phyloP scores from a whole-genome alignment of 371 early-diverging fungal genomes.

The Choanephora cucurbitarum region DNA sequence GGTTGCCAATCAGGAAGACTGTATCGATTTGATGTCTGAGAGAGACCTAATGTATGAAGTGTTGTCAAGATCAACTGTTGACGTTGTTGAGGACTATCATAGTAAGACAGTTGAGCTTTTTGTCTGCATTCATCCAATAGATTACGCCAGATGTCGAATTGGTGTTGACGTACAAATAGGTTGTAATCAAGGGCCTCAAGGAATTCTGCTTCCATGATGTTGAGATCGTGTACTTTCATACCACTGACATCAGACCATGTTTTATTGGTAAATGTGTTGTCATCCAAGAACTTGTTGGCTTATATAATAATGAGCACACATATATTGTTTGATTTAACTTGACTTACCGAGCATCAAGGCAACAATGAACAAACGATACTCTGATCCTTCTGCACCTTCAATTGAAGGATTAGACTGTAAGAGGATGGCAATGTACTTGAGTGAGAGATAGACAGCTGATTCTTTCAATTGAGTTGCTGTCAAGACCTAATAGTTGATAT shows the following conservation, averaged over 20 bases:
- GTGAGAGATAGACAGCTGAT: conserved; percentile 56
- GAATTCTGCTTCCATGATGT: conserved; percentile 74
- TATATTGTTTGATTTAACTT: too few relatives aligned
- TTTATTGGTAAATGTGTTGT: conserved; percentile 72
- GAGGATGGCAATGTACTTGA: conserved; percentile 63
- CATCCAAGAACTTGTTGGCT: conserved; percentile 72
- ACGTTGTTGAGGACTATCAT: conserved; percentile 23
- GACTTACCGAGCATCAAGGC: conserved; percentile 69
- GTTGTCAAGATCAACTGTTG: conserved; percentile 26
- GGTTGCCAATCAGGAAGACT: conserved; percentile 4
- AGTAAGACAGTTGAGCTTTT: conserved; percentile 12
- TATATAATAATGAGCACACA: too few relatives aligned
- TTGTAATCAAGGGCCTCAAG: conserved; percentile 61
- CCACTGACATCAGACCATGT: conserved; percentile 73
- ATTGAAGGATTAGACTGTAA: conserved; percentile 59
- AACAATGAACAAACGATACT: conserved; percentile 78
- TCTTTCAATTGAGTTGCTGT: conserved; percentile 60
- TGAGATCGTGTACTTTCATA: conserved; percentile 62
- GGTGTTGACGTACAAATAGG: conserved; percentile 61
- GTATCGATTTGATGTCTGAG: conserved; percentile 2
- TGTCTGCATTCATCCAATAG: conserved; percentile 33
- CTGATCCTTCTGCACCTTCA: conserved; percentile 71
- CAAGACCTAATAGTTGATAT: conserved; percentile 32
- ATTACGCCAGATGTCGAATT: conserved; percentile 45
- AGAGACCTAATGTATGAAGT: conserved; percentile 28